Conservation (phyloP, 257 asterid species). For the Verbena officinalis region DNA sequence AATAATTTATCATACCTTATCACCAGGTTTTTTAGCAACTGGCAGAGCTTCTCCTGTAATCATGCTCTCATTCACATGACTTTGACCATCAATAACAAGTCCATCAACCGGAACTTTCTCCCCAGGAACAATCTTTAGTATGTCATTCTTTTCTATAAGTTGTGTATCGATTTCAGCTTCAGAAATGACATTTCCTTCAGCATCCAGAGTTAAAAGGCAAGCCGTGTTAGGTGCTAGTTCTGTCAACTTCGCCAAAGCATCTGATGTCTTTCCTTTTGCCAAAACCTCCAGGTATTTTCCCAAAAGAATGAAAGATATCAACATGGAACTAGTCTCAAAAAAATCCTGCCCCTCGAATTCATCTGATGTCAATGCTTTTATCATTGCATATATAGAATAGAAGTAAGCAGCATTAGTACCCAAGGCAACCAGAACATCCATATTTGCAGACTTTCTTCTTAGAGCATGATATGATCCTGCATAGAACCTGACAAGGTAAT, state of each 20-base stretch:
- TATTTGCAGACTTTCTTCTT: constrained; percentile 84
- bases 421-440: constrained; percentile 98
- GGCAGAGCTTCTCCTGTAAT: constrained; percentile 95
- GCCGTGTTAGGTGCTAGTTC: constrained; percentile 94
- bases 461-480: constrained; percentile 93
- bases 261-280: constrained; percentile 95
- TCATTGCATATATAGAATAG: constrained; percentile 76
- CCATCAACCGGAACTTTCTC: constrained; percentile 96
- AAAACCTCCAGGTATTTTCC: constrained; percentile 93
- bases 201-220: constrained; percentile 71
- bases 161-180: constrained; percentile 83
- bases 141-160: constrained; percentile 82
- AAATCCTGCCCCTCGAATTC: constrained; percentile 96
- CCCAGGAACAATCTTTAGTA: constrained; percentile 93
- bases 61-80: constrained; percentile 98
- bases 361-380: constrained; percentile 68
- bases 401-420: constrained; percentile 98
- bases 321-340: constrained; percentile 97
- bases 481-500: constrained; percentile 74
- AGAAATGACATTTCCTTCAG: constrained; percentile 72
- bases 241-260: constrained; percentile 91
- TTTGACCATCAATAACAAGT: constrained; percentile 82
- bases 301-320: constrained; percentile 93
- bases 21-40: constrained; percentile 84
- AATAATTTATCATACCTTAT: constrained; percentile 60